Percentiles rank a stretch among this genome's conserved stretches.
These are phyloP conservation scores for Lodderomyces margitis DNA, from an alignment of 1,139 yeast species.

Conservation along the genomic window DNA sequence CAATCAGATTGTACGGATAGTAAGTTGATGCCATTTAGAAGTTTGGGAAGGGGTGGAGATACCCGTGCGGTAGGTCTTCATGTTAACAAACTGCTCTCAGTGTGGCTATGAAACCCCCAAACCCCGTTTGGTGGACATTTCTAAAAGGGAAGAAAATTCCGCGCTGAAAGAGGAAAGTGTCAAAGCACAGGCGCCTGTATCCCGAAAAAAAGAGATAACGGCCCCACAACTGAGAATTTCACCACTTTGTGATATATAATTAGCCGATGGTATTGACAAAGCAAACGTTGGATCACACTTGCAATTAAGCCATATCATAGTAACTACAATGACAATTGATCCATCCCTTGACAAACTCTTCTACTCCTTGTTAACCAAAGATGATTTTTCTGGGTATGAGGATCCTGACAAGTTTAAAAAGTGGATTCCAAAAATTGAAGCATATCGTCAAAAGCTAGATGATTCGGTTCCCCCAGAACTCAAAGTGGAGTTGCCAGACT, in stretches of 20 bases:
- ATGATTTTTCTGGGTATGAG: slow-evolving; percentile 24
- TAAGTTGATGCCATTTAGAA: no score
- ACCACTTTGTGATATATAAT: neutral
- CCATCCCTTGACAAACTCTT: slow-evolving; percentile 6
- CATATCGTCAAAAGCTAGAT: slow-evolving; percentile 43
- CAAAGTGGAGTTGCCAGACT: slow-evolving; percentile 39
- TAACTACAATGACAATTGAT: slow-evolving; percentile 2
- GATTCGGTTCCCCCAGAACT: slow-evolving; percentile 42
- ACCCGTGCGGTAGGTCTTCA: no score
- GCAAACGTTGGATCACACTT: neutral
- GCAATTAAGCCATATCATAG: neutral
- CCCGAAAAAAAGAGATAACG: neutral
- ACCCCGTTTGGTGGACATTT: no score
- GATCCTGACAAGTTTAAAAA: slow-evolving; percentile 30
- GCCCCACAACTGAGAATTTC: neutral
- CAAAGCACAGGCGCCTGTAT: neutral
- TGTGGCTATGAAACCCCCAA: no score
- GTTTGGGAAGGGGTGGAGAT: no score
- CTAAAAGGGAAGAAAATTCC: neutral
- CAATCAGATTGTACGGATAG: no score
- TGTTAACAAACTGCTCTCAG: no score
- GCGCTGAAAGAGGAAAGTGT: neutral
- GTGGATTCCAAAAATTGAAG: slow-evolving; percentile 51
- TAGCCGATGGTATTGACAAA: neutral
- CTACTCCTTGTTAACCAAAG: slow-evolving; percentile 18